A percentile compares a stretch with the other conserved stretches of the same genome.
Evolutionary conservation across 2,329 filamentous ascomycete species (phyloP).

Genomic region (Cordyceps fumosorosea): DNA sequence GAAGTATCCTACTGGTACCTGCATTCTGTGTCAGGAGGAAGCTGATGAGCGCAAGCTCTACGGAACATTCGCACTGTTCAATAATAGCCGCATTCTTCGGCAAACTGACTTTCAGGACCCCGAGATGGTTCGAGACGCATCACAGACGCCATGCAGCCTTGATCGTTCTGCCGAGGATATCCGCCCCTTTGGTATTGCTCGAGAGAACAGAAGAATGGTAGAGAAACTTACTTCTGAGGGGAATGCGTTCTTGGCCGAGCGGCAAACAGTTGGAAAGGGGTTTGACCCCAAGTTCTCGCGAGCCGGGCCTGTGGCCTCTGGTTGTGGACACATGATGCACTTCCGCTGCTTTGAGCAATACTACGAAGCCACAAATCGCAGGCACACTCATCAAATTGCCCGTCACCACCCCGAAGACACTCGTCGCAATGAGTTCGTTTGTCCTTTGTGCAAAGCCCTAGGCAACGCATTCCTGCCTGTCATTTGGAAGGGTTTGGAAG

Average conservation of each 20-base stretch:
- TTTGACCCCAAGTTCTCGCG: constrained; percentile 64
- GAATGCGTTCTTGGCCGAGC: constrained; percentile 63
- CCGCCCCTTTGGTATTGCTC: constrained; percentile 84
- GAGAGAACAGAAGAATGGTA: constrained; percentile 73
- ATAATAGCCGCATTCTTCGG: constrained; percentile 76
- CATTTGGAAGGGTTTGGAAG: constrained; percentile 88
- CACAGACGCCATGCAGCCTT: constrained; percentile 70
- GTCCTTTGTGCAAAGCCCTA: constrained; percentile 91
- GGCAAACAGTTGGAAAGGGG: constrained; percentile 81
- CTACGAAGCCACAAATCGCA: constrained; percentile 71
- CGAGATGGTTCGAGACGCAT: constrained; percentile 78
- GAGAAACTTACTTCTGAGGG: constrained; percentile 70
- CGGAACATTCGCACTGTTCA: constrained; percentile 87
- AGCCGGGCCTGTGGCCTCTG: constrained; percentile 75
- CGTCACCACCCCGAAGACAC: constrained; percentile 85
- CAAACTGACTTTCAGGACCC: constrained; percentile 77
- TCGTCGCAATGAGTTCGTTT: constrained; percentile 81
- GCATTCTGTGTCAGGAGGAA: constrained; percentile 94
- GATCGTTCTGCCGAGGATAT: constrained; percentile 78
- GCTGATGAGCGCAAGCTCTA: constrained; percentile 84
- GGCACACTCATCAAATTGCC: constrained; percentile 88
- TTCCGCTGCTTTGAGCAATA: constrained; percentile 93
- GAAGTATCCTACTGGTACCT: constrained; percentile 89
- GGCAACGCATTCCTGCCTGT: constrained; percentile 94
- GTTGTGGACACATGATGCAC: constrained; percentile 98